Evolutionary conservation across 306 rosid genomes (phyloP).

Genomic region (Citrullus mucosospermus): DNA sequence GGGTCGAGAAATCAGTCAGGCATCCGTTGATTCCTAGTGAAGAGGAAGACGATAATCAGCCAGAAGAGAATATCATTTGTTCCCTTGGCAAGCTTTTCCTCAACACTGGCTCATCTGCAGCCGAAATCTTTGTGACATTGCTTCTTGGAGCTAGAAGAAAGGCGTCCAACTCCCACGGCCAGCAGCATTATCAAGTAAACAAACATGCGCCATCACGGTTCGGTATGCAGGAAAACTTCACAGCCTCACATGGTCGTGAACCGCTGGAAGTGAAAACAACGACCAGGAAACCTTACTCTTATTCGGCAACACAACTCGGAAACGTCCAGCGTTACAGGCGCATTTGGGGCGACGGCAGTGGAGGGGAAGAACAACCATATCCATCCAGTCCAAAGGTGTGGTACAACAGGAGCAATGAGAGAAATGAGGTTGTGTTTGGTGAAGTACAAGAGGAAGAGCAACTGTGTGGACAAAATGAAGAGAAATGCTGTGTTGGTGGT

Average conservation of each 20-base stretch:
- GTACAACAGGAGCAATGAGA: slow-evolving; percentile 23
- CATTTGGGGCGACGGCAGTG: background rate
- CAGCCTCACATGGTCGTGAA: background rate
- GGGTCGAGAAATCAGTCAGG: slow-evolving; percentile 44
- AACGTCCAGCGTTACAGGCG: background rate
- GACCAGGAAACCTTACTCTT: background rate
- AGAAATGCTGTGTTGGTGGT: background rate
- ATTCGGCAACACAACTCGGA: background rate
- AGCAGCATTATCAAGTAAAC: slow-evolving; percentile 28
- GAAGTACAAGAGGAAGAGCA: slow-evolving; percentile 73
- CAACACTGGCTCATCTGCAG: slow-evolving; percentile 57
- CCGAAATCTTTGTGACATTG: slow-evolving; percentile 43
- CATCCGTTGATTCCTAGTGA: slow-evolving; percentile 62
- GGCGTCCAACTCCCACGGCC: slow-evolving; percentile 33
- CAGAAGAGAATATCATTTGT: slow-evolving; percentile 66
- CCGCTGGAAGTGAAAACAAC: background rate
- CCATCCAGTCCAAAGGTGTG: background rate
- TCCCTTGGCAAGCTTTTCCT: slow-evolving; percentile 71
- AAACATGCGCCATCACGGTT: background rate
- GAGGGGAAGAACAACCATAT: background rate
- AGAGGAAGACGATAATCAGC: slow-evolving; percentile 46
- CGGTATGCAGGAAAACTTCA: background rate
- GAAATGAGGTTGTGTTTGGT: slow-evolving; percentile 88
- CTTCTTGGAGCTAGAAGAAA: slow-evolving; percentile 55
- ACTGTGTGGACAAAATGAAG: background rate